Evolutionary conservation across 2,329 filamentous ascomycete genomes (phyloP).

Genomic region (Ophiostoma perfectum): DNA sequence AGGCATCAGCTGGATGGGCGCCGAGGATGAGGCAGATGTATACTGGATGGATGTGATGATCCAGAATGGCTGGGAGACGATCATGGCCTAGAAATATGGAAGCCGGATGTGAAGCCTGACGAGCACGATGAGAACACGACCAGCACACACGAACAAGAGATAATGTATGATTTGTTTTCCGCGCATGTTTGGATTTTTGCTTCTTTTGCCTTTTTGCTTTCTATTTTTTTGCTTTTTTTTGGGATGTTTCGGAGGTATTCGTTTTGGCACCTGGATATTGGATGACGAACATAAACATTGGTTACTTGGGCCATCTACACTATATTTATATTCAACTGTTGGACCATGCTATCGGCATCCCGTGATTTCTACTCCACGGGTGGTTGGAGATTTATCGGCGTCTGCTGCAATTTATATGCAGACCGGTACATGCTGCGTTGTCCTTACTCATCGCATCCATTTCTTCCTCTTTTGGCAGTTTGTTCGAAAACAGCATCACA

Average conservation of each 20-base stretch:
- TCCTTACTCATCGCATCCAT: no score
- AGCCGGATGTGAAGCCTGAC: background rate
- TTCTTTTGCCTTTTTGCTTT: background rate
- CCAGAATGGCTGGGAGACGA: constrained; percentile 51
- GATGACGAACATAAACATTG: background rate
- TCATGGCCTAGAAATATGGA: constrained; percentile 23
- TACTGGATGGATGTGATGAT: constrained; percentile 55
- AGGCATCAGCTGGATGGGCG: constrained; percentile 24
- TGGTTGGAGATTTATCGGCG: background rate
- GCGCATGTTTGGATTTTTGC: background rate
- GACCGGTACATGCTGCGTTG: background rate
- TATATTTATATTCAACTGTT: constrained; percentile 10
- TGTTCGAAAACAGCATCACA: constrained; percentile 7
- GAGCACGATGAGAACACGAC: background rate
- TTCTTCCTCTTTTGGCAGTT: constrained; percentile 7
- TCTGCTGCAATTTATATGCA: background rate
- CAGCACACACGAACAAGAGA: background rate
- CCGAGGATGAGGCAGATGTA: constrained; percentile 36
- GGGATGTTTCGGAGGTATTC: background rate
- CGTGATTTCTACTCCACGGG: background rate
- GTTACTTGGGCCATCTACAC: background rate
- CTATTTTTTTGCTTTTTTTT: background rate
- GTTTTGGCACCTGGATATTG: background rate
- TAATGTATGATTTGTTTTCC: constrained; percentile 1
- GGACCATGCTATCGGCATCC: background rate